Evolutionary conservation across 495 filamentous ascomycete species (phyloP), one percentile per base, ranked within the genome.

Genomic region (Glonium stellatum): DNA sequence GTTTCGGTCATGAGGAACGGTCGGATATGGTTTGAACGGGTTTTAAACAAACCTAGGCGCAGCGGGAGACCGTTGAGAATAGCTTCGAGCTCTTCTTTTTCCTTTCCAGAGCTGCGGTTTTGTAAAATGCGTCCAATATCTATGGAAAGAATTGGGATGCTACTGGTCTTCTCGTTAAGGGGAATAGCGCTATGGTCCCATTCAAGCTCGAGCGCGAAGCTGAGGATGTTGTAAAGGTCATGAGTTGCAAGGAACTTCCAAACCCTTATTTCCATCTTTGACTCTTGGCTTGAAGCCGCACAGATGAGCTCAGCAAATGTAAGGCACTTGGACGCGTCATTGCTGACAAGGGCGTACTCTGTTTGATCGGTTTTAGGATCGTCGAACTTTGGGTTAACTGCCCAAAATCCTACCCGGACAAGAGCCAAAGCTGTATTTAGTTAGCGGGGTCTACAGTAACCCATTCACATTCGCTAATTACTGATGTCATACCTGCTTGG

Each of bases 341-440:
- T 58, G 22, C 39, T 35, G 37, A 58, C 37, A 1, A 49, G 44
- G 18, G 15, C 37, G 21, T 51, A 58, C 22, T 58, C 55, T 6
- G 55, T 35, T 18, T 51, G 39, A 12, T 49, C 27, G 5, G 39
- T 58, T 49, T 35, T 46, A 1, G 55, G 55, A 39, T 58, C 55
- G 25, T 58, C 55, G 23, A 58, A 47, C 10, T 37, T n/a, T n/a
- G 55, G 55, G 50, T 58, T 49, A 21, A n/a, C 13, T 23, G 44
- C 18, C 55, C 39, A 58, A 21, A 58, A 15, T 19, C 13, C 27
- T 6, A 58, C 27, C 9, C 55, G 55, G n/a, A 58, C 23, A 12
- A 58, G 44, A 19, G 55, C 55, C 11, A 58, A 23, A 5, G 39
- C 23, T 19, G 36, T 39, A 44, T 2, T 31, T 6, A 31, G 27